A percentile compares a stretch with the other conserved stretches of the same genome.
phyloP scores from a whole-genome alignment of 2,329 filamentous ascomycete species.

The Monilinia fructicola region DNA sequence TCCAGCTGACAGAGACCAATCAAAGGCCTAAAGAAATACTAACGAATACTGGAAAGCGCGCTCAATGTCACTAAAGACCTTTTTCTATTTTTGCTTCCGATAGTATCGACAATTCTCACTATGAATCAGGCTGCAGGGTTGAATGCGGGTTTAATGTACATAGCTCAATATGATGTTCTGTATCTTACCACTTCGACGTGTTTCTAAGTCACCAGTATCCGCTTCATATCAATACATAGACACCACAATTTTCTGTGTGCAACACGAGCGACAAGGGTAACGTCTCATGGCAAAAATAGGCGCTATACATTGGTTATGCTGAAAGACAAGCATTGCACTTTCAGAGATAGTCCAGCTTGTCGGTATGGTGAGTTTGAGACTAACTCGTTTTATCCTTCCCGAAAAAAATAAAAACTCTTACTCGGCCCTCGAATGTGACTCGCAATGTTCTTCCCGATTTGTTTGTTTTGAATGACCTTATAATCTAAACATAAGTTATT shows the following conservation, averaged over 20 bases:
- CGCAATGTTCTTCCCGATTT: no score
- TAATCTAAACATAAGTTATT: no score
- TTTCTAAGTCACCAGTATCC: accelerated
- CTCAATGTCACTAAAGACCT: no score
- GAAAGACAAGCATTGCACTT: no score
- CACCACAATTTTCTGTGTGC: background rate
- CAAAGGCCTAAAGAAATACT: background rate
- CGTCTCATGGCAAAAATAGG: background rate
- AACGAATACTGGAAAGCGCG: background rate
- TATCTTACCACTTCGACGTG: background rate
- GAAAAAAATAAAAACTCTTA: no score
- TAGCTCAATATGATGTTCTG: background rate
- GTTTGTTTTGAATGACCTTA: no score
- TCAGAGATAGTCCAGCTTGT: background rate
- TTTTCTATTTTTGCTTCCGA: background rate
- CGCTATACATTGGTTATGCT: background rate
- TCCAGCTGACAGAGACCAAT: no score
- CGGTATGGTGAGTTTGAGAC: background rate
- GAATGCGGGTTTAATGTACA: background rate
- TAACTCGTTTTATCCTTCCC: background rate
- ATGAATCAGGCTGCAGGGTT: accelerated
- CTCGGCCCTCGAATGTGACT: no score
- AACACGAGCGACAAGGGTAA: background rate
- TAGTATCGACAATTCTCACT: background rate
- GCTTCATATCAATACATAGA: background rate